These are phyloP conservation scores for Globisporangium cystogenes DNA, from an alignment of 352 stramenopile genomes.

Conservation along the genomic window DNA sequence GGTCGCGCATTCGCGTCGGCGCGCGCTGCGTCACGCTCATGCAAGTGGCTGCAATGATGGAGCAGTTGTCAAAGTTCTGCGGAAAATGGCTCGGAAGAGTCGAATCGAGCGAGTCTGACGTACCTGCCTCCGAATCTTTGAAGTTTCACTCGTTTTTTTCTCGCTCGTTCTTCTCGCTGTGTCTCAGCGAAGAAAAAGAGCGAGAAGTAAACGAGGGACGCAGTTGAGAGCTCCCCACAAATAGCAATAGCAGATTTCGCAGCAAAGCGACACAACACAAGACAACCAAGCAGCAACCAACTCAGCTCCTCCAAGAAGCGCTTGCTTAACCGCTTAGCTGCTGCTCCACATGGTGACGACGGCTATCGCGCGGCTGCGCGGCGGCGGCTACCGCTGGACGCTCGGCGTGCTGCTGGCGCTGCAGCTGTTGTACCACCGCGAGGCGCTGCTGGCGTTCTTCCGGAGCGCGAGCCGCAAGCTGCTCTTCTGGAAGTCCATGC, in stretches of 20 bases:
- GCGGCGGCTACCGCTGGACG: constrained; percentile 9
- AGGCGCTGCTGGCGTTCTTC: constrained; percentile 38
- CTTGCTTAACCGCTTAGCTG: neutral
- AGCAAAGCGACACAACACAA: no score
- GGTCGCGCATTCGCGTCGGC: constrained; percentile 7
- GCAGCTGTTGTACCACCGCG: constrained; percentile 47
- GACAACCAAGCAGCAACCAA: no score
- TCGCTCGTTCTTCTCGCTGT: no score
- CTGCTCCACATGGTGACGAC: constrained; percentile 4
- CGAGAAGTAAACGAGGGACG: no score
- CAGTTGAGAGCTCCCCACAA: no score
- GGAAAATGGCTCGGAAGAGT: neutral
- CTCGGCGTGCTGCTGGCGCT: constrained; percentile 21
- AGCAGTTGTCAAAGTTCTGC: neutral
- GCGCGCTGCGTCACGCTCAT: neutral
- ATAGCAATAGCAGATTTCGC: no score
- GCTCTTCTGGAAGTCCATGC: constrained; percentile 68
- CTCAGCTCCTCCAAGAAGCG: no score
- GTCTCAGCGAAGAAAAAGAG: no score
- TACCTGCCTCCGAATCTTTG: no score
- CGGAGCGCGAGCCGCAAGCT: constrained; percentile 40
- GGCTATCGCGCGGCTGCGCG: neutral
- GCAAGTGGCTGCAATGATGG: neutral
- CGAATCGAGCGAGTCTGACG: neutral
- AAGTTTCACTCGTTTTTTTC: no score